phyloP scores from a whole-genome alignment of 2,329 filamentous ascomycete species.

The Paraphaeosphaeria minitans region DNA sequence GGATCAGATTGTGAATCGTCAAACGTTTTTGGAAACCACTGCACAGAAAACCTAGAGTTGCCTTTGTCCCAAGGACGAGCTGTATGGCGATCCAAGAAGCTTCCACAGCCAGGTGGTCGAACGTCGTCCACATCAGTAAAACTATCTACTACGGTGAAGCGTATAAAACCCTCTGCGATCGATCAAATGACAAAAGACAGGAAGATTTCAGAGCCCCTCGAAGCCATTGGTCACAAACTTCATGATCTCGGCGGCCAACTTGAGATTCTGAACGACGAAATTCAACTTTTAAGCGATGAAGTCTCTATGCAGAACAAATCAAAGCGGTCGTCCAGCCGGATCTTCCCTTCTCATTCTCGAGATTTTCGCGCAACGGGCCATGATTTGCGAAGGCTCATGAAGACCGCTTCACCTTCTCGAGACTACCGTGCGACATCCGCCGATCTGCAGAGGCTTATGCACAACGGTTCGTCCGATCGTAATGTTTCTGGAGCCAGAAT shows the following conservation, averaged over 20 bases:
- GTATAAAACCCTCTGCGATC: background rate
- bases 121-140: background rate
- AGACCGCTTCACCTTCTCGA: background rate
- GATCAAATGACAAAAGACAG: constrained; percentile 8
- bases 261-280: background rate
- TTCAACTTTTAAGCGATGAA: background rate
- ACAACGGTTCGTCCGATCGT: background rate
- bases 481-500: too few species aligned
- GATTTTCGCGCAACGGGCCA: background rate
- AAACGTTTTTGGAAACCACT: background rate
- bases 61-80: background rate
- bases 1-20: background rate
- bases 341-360: background rate
- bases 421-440: background rate
- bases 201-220: constrained; percentile 13
- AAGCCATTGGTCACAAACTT: constrained; percentile 6
- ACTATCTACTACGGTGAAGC: background rate
- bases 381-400: background rate
- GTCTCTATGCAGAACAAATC: background rate
- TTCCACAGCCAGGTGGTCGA: background rate
- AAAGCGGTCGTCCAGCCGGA: background rate
- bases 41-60: background rate
- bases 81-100: background rate
- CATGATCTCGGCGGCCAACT: background rate
- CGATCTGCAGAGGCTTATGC: background rate